These are phyloP conservation scores for Vaccinium myrtillus DNA, from an alignment of 148 eudicot species.

Conservation along the genomic window DNA sequence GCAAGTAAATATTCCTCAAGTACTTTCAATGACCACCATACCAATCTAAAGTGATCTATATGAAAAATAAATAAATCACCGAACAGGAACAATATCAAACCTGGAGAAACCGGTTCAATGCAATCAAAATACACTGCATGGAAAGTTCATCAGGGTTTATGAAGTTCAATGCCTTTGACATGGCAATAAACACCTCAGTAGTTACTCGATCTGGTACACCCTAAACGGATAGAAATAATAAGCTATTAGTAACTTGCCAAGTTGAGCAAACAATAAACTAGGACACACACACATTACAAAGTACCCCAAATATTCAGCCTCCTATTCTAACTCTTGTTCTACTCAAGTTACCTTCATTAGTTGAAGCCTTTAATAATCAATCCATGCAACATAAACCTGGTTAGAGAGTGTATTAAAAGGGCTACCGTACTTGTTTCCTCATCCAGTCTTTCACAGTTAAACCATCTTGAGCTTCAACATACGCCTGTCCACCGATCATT, in stretches of 20 bases:
- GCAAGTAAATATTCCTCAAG: neutral
- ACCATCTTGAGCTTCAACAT: slow-evolving; percentile 99
- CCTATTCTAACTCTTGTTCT: neutral
- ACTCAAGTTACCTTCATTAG: slow-evolving; percentile 9
- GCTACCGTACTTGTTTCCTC: slow-evolving; percentile 77
- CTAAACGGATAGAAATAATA: slow-evolving; percentile 31
- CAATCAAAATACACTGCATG: slow-evolving; percentile 98
- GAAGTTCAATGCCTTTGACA: slow-evolving; percentile 98
- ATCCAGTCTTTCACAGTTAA: slow-evolving; percentile 94
- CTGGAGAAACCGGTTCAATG: slow-evolving; percentile 96
- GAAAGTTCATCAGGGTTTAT: slow-evolving; percentile 98
- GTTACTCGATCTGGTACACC: slow-evolving; percentile 97
- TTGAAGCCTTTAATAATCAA: slow-evolving; percentile 11
- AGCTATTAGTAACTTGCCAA: slow-evolving; percentile 2
- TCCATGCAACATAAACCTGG: slow-evolving; percentile 1
- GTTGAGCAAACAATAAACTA: neutral
- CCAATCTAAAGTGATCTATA: neutral
- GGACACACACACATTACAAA: neutral
- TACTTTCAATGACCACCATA: neutral
- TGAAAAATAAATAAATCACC: neutral
- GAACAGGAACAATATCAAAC: slow-evolving; percentile 26
- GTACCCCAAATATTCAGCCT: neutral
- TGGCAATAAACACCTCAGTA: slow-evolving; percentile 95
- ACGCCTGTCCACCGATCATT: slow-evolving; percentile 85
- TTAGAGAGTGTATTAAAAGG: slow-evolving; percentile 15